Evolutionary conservation across 805 yeast genomes (phyloP).

Genomic region (Jamesozyma spencerorum): DNA sequence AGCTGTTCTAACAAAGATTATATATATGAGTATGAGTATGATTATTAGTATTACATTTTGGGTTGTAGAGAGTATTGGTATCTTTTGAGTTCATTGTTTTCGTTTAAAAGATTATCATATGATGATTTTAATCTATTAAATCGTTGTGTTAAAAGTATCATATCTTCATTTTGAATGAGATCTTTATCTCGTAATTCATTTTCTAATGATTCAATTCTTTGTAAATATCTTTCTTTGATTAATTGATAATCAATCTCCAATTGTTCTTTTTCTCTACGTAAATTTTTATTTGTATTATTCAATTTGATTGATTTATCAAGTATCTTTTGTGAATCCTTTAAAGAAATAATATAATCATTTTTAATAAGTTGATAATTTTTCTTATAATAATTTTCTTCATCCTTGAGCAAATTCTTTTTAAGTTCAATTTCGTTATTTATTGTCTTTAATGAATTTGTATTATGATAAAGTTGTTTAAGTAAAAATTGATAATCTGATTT

Average conservation of each 20-base stretch:
- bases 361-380: constrained; percentile 23
- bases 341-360: constrained; percentile 3
- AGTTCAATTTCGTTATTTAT: constrained; percentile 11
- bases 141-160: constrained; percentile 6
- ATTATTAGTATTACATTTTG: not conserved
- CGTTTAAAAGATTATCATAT: not conserved
- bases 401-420: constrained; percentile 5
- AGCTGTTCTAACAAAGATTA: too few species aligned
- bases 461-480: constrained; percentile 19
- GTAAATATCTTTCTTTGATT: not conserved
- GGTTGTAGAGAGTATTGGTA: not conserved
- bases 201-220: not conserved
- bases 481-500: constrained; percentile 14
- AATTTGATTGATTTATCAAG: constrained; percentile 2
- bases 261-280: constrained; percentile 1
- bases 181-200: not conserved
- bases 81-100: constrained; percentile 1
- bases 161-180: constrained; percentile 2
- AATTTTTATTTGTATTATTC: constrained; percentile 9
- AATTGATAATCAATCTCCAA: not conserved
- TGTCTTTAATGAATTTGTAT: constrained; percentile 8
- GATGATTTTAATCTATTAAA: not conserved
- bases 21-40: too few species aligned
- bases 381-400: constrained; percentile 12
- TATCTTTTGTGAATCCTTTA: constrained; percentile 4